Conservation (phyloP, 129 eudicot species). For the Kitagawia praeruptora region DNA sequence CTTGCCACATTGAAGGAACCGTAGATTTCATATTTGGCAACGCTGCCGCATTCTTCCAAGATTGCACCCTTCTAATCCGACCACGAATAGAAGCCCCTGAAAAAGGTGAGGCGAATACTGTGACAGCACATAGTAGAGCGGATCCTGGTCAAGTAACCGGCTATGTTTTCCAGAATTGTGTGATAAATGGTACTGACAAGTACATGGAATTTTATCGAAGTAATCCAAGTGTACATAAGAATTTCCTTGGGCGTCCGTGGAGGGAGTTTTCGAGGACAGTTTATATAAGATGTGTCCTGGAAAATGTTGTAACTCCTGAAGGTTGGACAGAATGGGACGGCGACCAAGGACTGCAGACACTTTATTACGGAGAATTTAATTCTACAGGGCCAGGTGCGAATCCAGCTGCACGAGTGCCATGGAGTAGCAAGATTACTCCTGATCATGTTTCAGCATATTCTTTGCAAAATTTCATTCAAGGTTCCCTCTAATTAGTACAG, state of each 20-base stretch:
- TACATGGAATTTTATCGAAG: conserved; percentile 7
- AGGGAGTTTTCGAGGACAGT: conserved; percentile 35
- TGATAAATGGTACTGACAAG: conserved; percentile 24
- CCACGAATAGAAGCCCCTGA: conserved; percentile 23
- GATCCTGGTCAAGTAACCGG: conserved; percentile 34
- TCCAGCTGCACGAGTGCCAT: conserved; percentile 27
- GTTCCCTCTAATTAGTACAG: background rate
- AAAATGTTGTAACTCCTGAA: conserved; percentile 20
- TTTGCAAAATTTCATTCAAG: conserved; percentile 42
- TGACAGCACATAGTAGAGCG: conserved; percentile 33
- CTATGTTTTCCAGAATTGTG: conserved; percentile 24
- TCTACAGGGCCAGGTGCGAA: conserved; percentile 33
- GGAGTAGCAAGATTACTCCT: conserved; percentile 41
- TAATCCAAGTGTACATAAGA: conserved; percentile 3
- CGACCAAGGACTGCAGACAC: conserved; percentile 33
- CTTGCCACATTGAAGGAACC: conserved; percentile 28
- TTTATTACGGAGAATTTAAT: conserved; percentile 41
- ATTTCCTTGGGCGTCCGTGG: conserved; percentile 37
- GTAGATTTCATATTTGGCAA: conserved; percentile 43
- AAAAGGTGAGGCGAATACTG: conserved; percentile 27
- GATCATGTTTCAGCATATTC: conserved; percentile 27
- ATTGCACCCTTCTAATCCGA: conserved; percentile 24
- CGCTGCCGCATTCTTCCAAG: conserved; percentile 23
- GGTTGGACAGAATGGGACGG: conserved; percentile 53
- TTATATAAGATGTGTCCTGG: conserved; percentile 33